Base-by-base conservation (phyloP, 2,329 filamentous ascomycete genomes). In the Aureobasidium sp. region DNA sequence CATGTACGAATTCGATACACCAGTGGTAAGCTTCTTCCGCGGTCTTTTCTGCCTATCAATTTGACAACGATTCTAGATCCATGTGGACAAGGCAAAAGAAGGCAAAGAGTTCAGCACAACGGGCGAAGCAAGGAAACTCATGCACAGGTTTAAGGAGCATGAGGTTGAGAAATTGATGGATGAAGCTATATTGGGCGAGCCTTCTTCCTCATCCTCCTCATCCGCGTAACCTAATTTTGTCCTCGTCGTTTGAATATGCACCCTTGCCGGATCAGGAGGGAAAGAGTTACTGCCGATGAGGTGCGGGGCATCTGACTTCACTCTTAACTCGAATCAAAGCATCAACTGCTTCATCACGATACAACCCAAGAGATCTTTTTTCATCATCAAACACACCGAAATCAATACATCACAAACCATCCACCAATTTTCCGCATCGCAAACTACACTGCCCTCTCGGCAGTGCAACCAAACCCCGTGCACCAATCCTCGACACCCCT, bases 1-100 rank as follows among this genome's bases (percentile, higher is more conserved):
- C 53, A 69, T 91, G 1, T 93, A 93, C 70, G 89, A 91, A 62
- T 90, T 91, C 71, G 89, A 93, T 67, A 89, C 90, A 8, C 89
- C 89, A 0, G 89, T 92, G 69, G 89, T 92, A 77, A 69, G 76
- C 64, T 7, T 11, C 9, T 34, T 11, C 30, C 21, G 8, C 21
- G 30, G 41, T 29, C n/a, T 36, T 42, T 59, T 10, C n/a, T 1
- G 1, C 34, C 15, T 41, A 4, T 11, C 16, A 11, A 10, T 45
- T 32, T 44, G 47, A 62, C 63, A 37, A 11, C 34, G 21, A 36
- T 30, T 7, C 63, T 48, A 83, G 81, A 76, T 87, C 34, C 84
- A 87, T 68, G 75, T 92, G 64, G 86, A 85, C 75, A 86, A 83
- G 66, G 75, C 76, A 11, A 78, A 1, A 76, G 77, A 16, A 8